Percentiles rank a stretch among this genome's conserved stretches.
Conservation (phyloP, 495 filamentous ascomycete species). For the Penicillium coffeae region DNA sequence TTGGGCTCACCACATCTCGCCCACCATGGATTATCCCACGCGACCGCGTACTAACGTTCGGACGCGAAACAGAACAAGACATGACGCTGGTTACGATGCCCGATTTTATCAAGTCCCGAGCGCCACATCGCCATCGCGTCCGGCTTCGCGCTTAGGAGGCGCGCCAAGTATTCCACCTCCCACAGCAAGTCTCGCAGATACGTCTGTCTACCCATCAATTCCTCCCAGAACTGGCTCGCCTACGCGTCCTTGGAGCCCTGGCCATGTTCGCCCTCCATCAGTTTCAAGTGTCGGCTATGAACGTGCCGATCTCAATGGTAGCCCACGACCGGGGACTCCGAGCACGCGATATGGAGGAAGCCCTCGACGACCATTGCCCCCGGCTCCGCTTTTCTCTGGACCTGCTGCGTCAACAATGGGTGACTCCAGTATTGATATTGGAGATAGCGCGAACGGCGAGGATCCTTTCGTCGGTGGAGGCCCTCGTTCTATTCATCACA, state of each 20-base stretch:
- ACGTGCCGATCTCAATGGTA: conserved; percentile 82
- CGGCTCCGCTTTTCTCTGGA: conserved; percentile 76
- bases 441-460: conserved; percentile 59
- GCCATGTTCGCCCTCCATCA: conserved; percentile 50
- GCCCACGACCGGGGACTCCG: conserved; percentile 84
- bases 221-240: conserved; percentile 54
- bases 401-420: conserved; percentile 25
- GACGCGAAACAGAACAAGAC: conserved; percentile 23
- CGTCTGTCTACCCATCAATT: conserved; percentile 41
- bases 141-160: conserved; percentile 52
- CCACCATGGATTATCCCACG: conserved; percentile 14
- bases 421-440: conserved; percentile 48
- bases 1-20: neutral
- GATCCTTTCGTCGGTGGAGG: conserved; percentile 75
- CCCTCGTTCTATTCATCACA: conserved; percentile 45
- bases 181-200: conserved; percentile 36
- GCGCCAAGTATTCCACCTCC: conserved; percentile 56
- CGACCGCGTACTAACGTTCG: conserved; percentile 29
- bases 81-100: conserved; percentile 18
- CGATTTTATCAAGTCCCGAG: conserved; percentile 32
- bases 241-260: conserved; percentile 70
- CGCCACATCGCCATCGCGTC: conserved; percentile 41
- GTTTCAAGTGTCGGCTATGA: conserved; percentile 68
- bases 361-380: conserved; percentile 82
- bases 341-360: conserved; percentile 82